A percentile compares a stretch with the other conserved stretches of the same genome.
phyloP scores from a whole-genome alignment of 352 stramenopile genomes.

The Phytophthora tentaculata region DNA sequence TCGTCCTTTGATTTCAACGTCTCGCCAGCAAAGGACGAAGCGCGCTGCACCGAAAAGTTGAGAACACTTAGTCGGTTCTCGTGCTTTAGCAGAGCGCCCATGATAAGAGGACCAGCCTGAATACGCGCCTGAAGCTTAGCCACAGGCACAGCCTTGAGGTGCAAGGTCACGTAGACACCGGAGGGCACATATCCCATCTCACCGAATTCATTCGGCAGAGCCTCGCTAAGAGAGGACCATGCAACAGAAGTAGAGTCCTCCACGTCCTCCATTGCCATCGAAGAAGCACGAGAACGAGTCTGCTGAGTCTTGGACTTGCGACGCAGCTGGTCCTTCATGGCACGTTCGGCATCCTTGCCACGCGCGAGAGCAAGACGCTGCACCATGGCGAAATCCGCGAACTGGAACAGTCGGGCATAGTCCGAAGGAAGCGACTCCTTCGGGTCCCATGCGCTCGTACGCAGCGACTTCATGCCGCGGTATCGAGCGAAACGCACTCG shows the following conservation, averaged over 20 bases:
- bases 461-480: conserved; percentile 96
- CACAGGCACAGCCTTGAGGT: conserved; percentile 76
- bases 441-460: conserved; percentile 96
- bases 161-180: conserved; percentile 93
- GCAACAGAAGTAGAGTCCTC: conserved; percentile 43
- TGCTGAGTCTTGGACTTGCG: conserved; percentile 52
- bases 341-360: conserved; percentile 75
- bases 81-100: conserved; percentile 93
- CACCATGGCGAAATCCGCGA: conserved; percentile 95
- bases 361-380: conserved; percentile 92
- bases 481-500: conserved; percentile 90
- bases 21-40: conserved; percentile 67
- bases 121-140: conserved; percentile 61
- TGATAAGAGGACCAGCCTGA: conserved; percentile 66
- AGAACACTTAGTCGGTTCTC: conserved; percentile 98
- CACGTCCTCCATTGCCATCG: conserved; percentile 83
- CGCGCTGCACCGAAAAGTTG: conserved; percentile 96
- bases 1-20: conserved; percentile 97
- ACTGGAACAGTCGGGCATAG: conserved; percentile 98
- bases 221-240: conserved; percentile 33
- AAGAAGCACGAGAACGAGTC: conserved; percentile 61
- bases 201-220: conserved; percentile 58
- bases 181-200: conserved; percentile 91
- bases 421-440: conserved; percentile 98
- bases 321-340: conserved; percentile 69